phyloP scores from a whole-genome alignment of 2,329 filamentous ascomycete species.

The Hymenoscyphus infarciens region DNA sequence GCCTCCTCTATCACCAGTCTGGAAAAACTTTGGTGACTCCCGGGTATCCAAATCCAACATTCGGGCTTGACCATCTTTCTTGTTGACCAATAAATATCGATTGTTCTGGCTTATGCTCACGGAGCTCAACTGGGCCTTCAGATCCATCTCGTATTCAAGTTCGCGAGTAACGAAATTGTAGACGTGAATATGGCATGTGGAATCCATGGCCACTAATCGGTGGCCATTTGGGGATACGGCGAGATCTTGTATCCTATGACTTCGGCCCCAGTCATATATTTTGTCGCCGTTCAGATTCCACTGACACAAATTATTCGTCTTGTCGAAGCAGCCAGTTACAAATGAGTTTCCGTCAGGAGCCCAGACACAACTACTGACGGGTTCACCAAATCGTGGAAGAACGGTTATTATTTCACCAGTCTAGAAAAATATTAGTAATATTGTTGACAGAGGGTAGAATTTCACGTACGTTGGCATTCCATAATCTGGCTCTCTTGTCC shows the following conservation, averaged over 20 bases:
- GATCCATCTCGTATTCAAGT: slow-evolving; percentile 69
- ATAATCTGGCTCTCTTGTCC: slow-evolving; percentile 71
- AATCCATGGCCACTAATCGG: slow-evolving; percentile 75
- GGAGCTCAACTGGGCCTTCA: slow-evolving; percentile 70
- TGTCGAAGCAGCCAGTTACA: slow-evolving; percentile 74
- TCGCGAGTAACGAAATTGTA: slow-evolving; percentile 76
- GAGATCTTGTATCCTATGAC: slow-evolving; percentile 77
- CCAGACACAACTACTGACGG: slow-evolving; percentile 90
- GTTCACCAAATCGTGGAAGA: slow-evolving; percentile 71
- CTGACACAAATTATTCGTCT: slow-evolving; percentile 61
- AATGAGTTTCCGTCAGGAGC: slow-evolving; percentile 72
- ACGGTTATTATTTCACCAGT: slow-evolving; percentile 60
- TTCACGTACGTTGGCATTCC: slow-evolving; percentile 62
- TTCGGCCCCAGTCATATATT: slow-evolving; percentile 63
- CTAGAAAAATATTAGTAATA: slow-evolving; percentile 39
- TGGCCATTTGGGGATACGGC: slow-evolving; percentile 78
- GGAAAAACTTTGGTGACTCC: slow-evolving; percentile 68
- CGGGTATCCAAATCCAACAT: slow-evolving; percentile 74
- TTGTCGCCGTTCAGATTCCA: slow-evolving; percentile 64
- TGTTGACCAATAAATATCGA: slow-evolving; percentile 76
- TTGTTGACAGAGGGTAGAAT: background rate
- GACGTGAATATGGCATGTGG: slow-evolving; percentile 67
- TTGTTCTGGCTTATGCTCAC: slow-evolving; percentile 80
- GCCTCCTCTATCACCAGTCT: slow-evolving; percentile 67
- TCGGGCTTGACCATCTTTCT: slow-evolving; percentile 71